Percentiles rank a stretch among this genome's conserved stretches.
These are phyloP conservation scores for Isabelozyma rhagii DNA, from an alignment of 805 yeast genomes.

Conservation along the genomic window DNA sequence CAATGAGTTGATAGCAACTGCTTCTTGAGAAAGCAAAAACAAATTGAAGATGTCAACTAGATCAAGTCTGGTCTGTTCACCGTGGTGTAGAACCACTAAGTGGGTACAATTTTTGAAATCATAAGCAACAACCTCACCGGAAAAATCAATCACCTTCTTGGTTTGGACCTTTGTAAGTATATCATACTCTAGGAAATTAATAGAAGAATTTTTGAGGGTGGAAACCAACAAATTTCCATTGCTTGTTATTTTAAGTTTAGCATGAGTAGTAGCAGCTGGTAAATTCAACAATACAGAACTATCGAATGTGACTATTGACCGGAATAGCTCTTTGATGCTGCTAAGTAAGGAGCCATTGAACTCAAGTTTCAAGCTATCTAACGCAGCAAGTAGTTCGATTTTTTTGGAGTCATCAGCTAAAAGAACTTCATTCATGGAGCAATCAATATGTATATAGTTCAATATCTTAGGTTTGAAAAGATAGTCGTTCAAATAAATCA, in stretches of 20 bases:
- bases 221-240: not conserved
- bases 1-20: not conserved
- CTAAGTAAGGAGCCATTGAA: constrained; percentile 12
- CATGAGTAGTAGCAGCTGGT: not conserved
- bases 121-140: not conserved
- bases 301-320: constrained; percentile 10
- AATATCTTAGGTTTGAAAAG: constrained; percentile 16
- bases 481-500: constrained; percentile 20
- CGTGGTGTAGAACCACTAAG: not conserved
- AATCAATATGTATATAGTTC: constrained; percentile 16
- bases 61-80: constrained; percentile 1
- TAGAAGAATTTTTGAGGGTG: not conserved
- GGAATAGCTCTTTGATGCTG: constrained; percentile 27
- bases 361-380: constrained; percentile 5
- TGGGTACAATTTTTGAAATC: not conserved
- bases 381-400: constrained; percentile 4
- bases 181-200: not conserved
- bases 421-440: constrained; percentile 9
- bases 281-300: constrained; percentile 8
- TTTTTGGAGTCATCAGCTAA: not conserved
- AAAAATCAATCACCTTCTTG: not conserved
- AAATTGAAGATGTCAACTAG: not conserved
- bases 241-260: not conserved
- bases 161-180: not conserved
- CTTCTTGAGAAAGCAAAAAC: not conserved